phyloP scores from a whole-genome alignment of 2,329 filamentous ascomycete species.

The Penicillium sclerotigenum region DNA sequence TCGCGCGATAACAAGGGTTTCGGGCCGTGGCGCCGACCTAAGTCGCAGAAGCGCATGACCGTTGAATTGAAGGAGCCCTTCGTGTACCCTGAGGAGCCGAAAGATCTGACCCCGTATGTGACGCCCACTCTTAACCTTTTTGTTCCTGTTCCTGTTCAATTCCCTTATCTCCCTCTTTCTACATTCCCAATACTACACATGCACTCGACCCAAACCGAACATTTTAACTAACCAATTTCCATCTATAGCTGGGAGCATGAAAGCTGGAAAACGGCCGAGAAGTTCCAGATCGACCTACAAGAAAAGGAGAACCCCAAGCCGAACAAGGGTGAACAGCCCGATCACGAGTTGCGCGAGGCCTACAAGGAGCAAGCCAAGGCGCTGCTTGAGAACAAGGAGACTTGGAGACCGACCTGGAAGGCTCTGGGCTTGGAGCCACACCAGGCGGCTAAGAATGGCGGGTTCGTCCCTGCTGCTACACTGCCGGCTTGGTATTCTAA shows the following conservation, averaged over 20 bases:
- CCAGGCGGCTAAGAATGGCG: slow-evolving; percentile 16
- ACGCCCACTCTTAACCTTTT: background rate
- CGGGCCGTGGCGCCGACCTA: slow-evolving; percentile 66
- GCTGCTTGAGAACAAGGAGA: slow-evolving; percentile 58
- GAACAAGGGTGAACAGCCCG: slow-evolving; percentile 29
- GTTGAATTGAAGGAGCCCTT: slow-evolving; percentile 86
- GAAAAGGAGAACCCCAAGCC: slow-evolving; percentile 36
- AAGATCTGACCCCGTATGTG: slow-evolving; percentile 57
- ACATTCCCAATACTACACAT: background rate
- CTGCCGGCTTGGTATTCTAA: slow-evolving; percentile 4
- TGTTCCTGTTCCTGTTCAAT: background rate
- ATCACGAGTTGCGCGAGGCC: slow-evolving; percentile 35
- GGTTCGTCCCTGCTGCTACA: background rate
- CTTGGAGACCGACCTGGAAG: slow-evolving; percentile 57
- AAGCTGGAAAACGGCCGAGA: slow-evolving; percentile 51
- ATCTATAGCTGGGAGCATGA: slow-evolving; percentile 59
- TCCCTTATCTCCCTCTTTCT: background rate
- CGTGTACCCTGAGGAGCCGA: slow-evolving; percentile 73
- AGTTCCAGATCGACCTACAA: slow-evolving; percentile 39
- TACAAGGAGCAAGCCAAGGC: slow-evolving; percentile 61
- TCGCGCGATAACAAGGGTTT: slow-evolving; percentile 37
- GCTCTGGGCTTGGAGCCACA: slow-evolving; percentile 38
- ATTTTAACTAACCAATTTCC: slow-evolving; percentile 11
- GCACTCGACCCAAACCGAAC: background rate
- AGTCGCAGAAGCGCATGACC: slow-evolving; percentile 85